Base-by-base conservation (phyloP, 2,329 filamentous ascomycete genomes). In the Akanthomyces muscarius region DNA sequence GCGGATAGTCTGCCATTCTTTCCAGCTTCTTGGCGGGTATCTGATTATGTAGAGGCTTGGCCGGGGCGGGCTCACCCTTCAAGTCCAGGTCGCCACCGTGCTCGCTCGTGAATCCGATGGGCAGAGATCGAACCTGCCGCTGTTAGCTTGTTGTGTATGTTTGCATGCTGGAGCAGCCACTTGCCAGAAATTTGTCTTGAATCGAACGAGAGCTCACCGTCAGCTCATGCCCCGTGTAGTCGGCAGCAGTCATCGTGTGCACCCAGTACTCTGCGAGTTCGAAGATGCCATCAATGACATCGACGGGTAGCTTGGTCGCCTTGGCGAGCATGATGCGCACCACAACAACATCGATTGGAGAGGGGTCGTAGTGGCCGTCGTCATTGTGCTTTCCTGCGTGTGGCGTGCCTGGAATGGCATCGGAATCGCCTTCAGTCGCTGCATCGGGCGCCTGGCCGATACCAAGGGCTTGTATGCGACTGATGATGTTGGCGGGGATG, bases 231-330 rank as follows among this genome's bases (percentile, higher is more conserved):
- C 54, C 2, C 71, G 75, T 53, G 48, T 66, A 74, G 21, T 76
- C 66, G 14, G 76, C 66, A 33, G 70, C 70, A 25, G 72, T 76
- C 57, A 68, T 71, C 2, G 80, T 79, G 66, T 81, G 81, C 16
- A 80, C 81, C 86, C 86, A 89, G 71, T 88, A 88, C 71, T 87
- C 85, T 61, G 85, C 86, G 33, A 76, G 70, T 68, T 89, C 85
- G 61, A 88, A 72, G 52, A 89, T 79, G 52, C 72, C 70, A 68
- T 87, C 81, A 44, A 86, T 74, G 0, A 89, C 64, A 64, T 88
- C 86, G 1, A 76, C 71, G 0, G 86, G 86, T 1, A 88, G 73
- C 2, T 70, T 70, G 7, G 73, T 71, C 13, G 72, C 74, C 59
- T 76, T 75, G 30, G 68, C 69, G n/a, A 88, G 69, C 70, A 83